Evolutionary conservation across 495 filamentous ascomycete species (phyloP), one percentile per base, ranked within the genome.

Genomic region (Podospora pseudocomata): DNA sequence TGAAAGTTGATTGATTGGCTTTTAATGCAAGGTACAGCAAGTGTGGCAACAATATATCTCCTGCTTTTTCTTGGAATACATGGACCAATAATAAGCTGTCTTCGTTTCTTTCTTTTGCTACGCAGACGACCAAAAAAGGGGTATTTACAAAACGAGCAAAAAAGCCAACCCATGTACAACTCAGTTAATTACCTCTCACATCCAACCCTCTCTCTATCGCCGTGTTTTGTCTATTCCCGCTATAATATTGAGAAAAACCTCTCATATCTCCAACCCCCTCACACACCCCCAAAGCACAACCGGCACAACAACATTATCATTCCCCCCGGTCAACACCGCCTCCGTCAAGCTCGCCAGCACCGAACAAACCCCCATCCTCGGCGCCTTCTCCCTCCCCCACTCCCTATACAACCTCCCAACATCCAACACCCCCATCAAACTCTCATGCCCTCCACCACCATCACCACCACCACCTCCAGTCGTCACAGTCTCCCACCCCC

Each of bases 291-390:
- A 99, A 63, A 98, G 79, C 65, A 96, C 89, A 55, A 98, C 86
- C n/a, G 96, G 96, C 69, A 98, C 95, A 65, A 97, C 86, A 28
- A 99, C 94, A 83, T 99, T 99, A 81, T 99, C 95, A 83, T 99
- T 99, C 63, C 93, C 95, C 13, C 95, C 96, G 59, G 96, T 98
- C 65, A 98, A 81, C 67, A 97, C 93, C 20, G 95, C 94, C 81
- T 98, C 95, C 66, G 93, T 95, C 67, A 97, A 85, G 78, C 93
- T 97, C 34, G 94, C 92, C 65, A 93, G 88, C 54, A 83, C 84
- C 6, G 92, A 93, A 63, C 92, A 94, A 58, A 88, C 73, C 20
- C 83, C 79, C 60, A 88, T 85, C 76, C 91, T 93, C 54, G 79
- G 81, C 67, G 81, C 61, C 28, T 66, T 66, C 19, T 81, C 84